Conservation (phyloP, 108 stramenopile genomes). For the Conticribra weissflogii region DNA sequence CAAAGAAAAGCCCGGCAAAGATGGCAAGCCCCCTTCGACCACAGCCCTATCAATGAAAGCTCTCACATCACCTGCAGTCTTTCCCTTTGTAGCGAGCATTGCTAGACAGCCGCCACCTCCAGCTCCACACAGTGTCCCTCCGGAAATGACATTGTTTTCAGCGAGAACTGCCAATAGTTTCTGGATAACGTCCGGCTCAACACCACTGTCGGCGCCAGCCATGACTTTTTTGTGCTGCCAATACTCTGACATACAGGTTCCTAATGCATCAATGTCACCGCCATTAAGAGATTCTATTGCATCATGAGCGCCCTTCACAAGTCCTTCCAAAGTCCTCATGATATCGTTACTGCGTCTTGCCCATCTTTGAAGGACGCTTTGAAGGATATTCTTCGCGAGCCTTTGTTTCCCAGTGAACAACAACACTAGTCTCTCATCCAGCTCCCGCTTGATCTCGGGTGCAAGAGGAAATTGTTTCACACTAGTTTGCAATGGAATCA, state of each 20-base stretch:
- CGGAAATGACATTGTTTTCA: conserved; percentile 43
- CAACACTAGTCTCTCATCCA: conserved; percentile 64
- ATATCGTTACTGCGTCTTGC: conserved; percentile 63
- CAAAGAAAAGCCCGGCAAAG: conserved; percentile 43
- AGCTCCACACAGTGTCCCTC: conserved; percentile 76
- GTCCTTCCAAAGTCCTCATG: conserved; percentile 58
- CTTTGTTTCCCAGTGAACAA: conserved; percentile 77
- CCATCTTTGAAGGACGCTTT: conserved; percentile 77
- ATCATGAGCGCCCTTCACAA: conserved; percentile 59
- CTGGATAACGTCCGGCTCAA: conserved; percentile 55
- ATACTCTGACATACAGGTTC: conserved; percentile 59
- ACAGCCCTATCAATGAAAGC: conserved; percentile 15
- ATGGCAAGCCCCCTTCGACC: not conserved
- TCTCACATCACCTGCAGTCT: conserved; percentile 22
- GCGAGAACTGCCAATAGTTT: conserved; percentile 45
- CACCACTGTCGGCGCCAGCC: conserved; percentile 78
- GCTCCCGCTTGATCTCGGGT: conserved; percentile 6
- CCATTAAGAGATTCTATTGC: conserved; percentile 51
- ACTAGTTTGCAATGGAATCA: conserved; percentile 52
- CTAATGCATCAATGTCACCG: conserved; percentile 63
- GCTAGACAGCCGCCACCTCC: conserved; percentile 82
- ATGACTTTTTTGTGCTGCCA: conserved; percentile 82
- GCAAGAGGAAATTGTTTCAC: conserved; percentile 45
- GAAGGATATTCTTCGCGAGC: conserved; percentile 84
- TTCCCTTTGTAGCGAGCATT: conserved; percentile 44